Conservation (phyloP, 2,329 filamentous ascomycete species). For the Beauveria australis region DNA sequence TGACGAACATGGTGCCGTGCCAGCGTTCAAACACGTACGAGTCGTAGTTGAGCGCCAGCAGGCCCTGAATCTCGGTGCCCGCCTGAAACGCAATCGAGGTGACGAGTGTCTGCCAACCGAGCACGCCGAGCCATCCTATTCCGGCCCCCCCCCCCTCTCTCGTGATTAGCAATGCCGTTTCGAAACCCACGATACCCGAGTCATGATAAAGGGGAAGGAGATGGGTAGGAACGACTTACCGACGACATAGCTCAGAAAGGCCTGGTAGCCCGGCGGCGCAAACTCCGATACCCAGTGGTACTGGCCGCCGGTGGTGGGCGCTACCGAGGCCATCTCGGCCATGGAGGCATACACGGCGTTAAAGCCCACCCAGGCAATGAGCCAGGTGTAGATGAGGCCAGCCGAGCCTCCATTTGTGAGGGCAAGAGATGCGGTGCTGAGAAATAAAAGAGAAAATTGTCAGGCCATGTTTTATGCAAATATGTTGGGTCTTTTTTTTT, state of each 20-base stretch:
- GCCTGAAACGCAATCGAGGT: conserved; percentile 31
- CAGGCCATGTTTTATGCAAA: not conserved
- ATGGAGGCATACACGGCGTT: conserved; percentile 27
- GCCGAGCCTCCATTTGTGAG: conserved; percentile 30
- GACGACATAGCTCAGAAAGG: conserved; percentile 38
- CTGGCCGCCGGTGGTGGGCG: conserved; percentile 44
- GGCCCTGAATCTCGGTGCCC: conserved; percentile 30
- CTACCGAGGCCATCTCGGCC: conserved; percentile 38
- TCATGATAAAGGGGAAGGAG: not conserved
- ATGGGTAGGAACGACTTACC: not conserved
- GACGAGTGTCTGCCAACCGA: conserved; percentile 31
- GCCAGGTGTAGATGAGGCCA: conserved; percentile 32
- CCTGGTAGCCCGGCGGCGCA: conserved; percentile 34
- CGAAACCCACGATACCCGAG: not conserved
- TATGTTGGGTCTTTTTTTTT: too few species aligned
- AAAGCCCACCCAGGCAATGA: conserved; percentile 25
- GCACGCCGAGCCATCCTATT: conserved; percentile 29
- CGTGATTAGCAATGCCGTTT: too few species aligned
- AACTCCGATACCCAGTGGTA: conserved; percentile 48
- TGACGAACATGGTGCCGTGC: conserved; percentile 35
- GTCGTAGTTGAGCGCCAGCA: conserved; percentile 26
- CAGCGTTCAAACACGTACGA: conserved; percentile 26
- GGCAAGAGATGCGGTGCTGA: conserved; percentile 12
- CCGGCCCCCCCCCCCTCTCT: too few species aligned
- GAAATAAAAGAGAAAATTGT: not conserved